These are phyloP conservation scores for Pleurotus citrinopileatus DNA, from an alignment of 768 basidiomycete genomes.

Conservation along the genomic window DNA sequence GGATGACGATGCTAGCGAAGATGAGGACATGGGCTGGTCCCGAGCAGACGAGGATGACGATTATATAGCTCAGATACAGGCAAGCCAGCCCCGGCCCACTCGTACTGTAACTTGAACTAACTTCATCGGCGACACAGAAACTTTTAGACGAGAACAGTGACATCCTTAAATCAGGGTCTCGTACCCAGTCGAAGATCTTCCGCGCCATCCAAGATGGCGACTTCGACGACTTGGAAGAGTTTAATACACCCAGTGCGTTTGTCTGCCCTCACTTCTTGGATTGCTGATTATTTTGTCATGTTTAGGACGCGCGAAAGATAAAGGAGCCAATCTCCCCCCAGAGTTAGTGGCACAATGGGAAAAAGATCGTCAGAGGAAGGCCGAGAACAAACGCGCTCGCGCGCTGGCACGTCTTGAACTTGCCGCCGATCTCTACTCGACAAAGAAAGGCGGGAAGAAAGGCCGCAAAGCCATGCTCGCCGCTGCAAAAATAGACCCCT, in stretches of 20 bases:
- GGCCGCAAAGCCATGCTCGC: conserved; percentile 65
- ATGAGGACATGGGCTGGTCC: conserved; percentile 18
- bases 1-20: conserved; percentile 28
- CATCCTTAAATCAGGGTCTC: conserved; percentile 39
- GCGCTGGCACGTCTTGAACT: conserved; percentile 50
- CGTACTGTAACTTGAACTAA: too few species aligned
- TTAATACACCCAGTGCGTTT: conserved; percentile 46
- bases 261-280: not conserved
- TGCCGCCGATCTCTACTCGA: conserved; percentile 60
- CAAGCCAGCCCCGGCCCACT: conserved; percentile 22
- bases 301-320: conserved; percentile 47
- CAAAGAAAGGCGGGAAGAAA: conserved; percentile 67
- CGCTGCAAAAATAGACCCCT: conserved; percentile 48
- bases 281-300: not conserved
- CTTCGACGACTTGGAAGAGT: conserved; percentile 38
- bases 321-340: conserved; percentile 46
- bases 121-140: conserved; percentile 45
- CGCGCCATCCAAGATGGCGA: conserved; percentile 56
- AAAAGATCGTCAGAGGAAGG: conserved; percentile 81
- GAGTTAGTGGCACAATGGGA: conserved; percentile 73
- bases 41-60: conserved; percentile 59
- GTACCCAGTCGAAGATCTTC: conserved; percentile 60
- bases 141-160: conserved; percentile 59
- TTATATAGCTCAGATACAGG: conserved; percentile 53
- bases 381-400: conserved; percentile 65